Conservation (phyloP, 495 filamentous ascomycete genomes). For the Aspergillus nanangensis region DNA sequence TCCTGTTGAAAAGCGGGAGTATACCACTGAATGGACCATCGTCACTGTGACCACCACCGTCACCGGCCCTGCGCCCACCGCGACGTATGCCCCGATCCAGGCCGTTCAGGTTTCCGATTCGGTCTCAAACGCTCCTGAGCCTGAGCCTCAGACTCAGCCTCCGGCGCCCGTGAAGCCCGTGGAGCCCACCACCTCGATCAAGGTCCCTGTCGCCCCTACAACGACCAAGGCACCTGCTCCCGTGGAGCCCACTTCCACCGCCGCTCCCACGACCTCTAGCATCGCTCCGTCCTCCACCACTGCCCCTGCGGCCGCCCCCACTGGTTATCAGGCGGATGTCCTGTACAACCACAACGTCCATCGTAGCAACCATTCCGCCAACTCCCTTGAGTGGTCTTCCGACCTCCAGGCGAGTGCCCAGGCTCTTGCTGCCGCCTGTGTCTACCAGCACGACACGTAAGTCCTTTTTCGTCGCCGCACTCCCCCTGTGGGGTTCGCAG, state of each 20-base stretch:
- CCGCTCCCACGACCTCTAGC: conserved; percentile 6
- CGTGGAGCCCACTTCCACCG: conserved; percentile 10
- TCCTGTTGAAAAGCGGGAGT: conserved; percentile 52
- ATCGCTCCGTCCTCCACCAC: conserved; percentile 11
- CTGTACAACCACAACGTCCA: conserved; percentile 80
- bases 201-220: conserved; percentile 6
- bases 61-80: conserved; percentile 40
- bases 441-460: conserved; percentile 74
- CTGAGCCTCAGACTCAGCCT: conserved; percentile 12
- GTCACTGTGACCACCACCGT: conserved; percentile 62
- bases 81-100: conserved; percentile 14
- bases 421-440: conserved; percentile 51
- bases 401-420: conserved; percentile 59
- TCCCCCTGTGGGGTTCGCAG: background rate
- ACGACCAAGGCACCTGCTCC: conserved; percentile 7
- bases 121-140: conserved; percentile 8
- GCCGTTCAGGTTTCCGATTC: conserved; percentile 8
- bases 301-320: conserved; percentile 10
- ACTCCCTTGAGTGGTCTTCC: conserved; percentile 57
- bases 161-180: conserved; percentile 12
- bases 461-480: conserved; percentile 22
- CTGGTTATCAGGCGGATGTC: conserved; percentile 41
- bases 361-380: conserved; percentile 76
- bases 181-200: conserved; percentile 12
- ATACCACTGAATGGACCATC: conserved; percentile 50